Conservation (phyloP, 108 stramenopile genomes). For the Aurantiochytrium sp. region DNA sequence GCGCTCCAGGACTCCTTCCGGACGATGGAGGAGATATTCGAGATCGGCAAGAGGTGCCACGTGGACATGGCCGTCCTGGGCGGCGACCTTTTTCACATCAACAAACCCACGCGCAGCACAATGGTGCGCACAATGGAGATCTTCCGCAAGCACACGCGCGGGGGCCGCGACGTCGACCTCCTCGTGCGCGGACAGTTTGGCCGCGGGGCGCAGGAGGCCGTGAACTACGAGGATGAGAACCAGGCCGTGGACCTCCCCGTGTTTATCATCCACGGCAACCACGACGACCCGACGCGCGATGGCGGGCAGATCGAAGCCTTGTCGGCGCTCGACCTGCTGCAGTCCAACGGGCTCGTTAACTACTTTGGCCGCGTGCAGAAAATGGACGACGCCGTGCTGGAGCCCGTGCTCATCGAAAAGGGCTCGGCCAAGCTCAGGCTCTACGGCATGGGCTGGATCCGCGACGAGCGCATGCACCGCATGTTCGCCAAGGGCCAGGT, state of each 20-base stretch:
- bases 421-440: slow-evolving; percentile 81
- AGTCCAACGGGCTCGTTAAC: slow-evolving; percentile 81
- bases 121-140: slow-evolving; percentile 83
- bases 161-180: neutral
- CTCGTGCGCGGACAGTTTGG: neutral
- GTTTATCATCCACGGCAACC: slow-evolving; percentile 95
- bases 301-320: slow-evolving; percentile 64
- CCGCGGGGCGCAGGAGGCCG: slow-evolving; percentile 49
- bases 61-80: slow-evolving; percentile 82
- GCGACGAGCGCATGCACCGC: slow-evolving; percentile 91
- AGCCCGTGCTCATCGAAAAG: slow-evolving; percentile 84
- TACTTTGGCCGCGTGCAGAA: slow-evolving; percentile 89
- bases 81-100: slow-evolving; percentile 96
- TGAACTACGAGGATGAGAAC: slow-evolving; percentile 81
- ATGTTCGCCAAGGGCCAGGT: slow-evolving; percentile 88
- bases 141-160: slow-evolving; percentile 64
- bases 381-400: slow-evolving; percentile 74
- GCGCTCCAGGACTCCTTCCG: slow-evolving; percentile 8
- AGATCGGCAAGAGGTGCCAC: neutral
- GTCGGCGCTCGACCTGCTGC: slow-evolving; percentile 81
- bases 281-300: slow-evolving; percentile 89
- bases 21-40: slow-evolving; percentile 31
- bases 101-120: slow-evolving; percentile 83
- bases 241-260: slow-evolving; percentile 80
- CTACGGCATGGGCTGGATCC: slow-evolving; percentile 90